Conservation (phyloP, 75 land plant species). For the Sequoia sempervirens region DNA sequence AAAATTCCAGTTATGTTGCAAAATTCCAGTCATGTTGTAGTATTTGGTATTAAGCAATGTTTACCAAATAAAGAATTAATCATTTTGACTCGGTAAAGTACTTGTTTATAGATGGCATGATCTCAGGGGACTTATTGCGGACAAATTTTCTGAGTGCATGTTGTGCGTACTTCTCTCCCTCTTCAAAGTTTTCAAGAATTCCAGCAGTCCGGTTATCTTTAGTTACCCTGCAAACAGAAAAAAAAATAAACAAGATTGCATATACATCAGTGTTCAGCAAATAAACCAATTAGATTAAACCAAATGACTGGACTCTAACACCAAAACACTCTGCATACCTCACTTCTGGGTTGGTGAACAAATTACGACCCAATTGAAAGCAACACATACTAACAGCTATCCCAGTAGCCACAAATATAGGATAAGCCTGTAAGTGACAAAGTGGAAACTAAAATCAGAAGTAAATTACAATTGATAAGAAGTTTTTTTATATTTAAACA, state of each 20-base stretch:
- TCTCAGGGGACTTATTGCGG: constrained; percentile 43
- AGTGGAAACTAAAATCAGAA: background rate
- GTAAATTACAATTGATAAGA: background rate
- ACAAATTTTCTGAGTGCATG: constrained; percentile 67
- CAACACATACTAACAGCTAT: constrained; percentile 52
- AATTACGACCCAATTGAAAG: constrained; percentile 60
- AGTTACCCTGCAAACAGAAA: constrained; percentile 38
- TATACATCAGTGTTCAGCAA: background rate
- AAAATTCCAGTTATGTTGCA: background rate
- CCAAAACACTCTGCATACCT: constrained; percentile 35
- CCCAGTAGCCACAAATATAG: constrained; percentile 68
- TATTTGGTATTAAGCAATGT: background rate
- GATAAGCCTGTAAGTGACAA: constrained; percentile 50
- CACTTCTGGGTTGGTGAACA: constrained; percentile 75
- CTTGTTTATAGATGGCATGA: constrained; percentile 52
- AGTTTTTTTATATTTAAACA: background rate
- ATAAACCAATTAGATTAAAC: background rate
- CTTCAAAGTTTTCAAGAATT: constrained; percentile 64
- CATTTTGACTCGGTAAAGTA: constrained; percentile 38
- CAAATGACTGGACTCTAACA: background rate
- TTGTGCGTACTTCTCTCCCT: constrained; percentile 65
- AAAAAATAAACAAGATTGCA: background rate
- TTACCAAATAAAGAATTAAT: background rate
- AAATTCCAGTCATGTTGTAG: background rate
- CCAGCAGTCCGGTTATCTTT: constrained; percentile 50